Conservation (phyloP, 352 stramenopile species). For the Peronospora destructor region DNA sequence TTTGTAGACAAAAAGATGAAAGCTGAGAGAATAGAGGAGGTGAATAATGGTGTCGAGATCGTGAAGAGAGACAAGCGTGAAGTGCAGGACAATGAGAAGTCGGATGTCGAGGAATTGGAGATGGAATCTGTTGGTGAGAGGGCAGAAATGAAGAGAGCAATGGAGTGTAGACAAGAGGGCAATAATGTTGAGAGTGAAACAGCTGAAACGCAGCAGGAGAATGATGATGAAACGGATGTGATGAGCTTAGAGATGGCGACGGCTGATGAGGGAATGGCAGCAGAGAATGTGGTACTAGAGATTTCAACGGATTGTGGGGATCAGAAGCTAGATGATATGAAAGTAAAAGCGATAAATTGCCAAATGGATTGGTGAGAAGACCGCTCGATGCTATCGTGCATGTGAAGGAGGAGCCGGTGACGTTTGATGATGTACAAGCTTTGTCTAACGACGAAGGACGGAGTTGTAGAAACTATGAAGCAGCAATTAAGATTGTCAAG, state of each 20-base stretch:
- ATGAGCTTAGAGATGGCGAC: constrained; percentile 1
- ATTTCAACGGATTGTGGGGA: neutral
- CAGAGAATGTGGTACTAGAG: neutral
- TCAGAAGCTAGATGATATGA: neutral
- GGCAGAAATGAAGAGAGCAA: neutral
- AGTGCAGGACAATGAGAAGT: constrained; percentile 3
- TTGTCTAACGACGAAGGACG: neutral
- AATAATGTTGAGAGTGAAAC: neutral
- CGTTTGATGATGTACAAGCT: neutral
- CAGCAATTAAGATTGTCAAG: neutral
- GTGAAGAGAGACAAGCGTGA: neutral
- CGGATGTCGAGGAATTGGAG: constrained; percentile 1
- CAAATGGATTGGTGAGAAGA: constrained; percentile 8
- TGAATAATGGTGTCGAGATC: neutral
- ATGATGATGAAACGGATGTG: constrained; percentile 1
- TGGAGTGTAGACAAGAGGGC: neutral
- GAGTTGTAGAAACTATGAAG: neutral
- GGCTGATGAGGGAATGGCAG: neutral
- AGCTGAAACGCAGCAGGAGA: neutral
- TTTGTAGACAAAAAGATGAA: neutral
- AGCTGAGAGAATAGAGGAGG: neutral
- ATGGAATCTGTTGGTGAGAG: neutral
- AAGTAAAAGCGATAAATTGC: constrained; percentile 5
- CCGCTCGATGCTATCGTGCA: neutral
- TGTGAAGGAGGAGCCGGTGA: constrained; percentile 17